A percentile compares a stretch with the other conserved stretches of the same genome.
Conservation (phyloP, 176 grass and related monocot genomes). For the Oryza punctata region DNA sequence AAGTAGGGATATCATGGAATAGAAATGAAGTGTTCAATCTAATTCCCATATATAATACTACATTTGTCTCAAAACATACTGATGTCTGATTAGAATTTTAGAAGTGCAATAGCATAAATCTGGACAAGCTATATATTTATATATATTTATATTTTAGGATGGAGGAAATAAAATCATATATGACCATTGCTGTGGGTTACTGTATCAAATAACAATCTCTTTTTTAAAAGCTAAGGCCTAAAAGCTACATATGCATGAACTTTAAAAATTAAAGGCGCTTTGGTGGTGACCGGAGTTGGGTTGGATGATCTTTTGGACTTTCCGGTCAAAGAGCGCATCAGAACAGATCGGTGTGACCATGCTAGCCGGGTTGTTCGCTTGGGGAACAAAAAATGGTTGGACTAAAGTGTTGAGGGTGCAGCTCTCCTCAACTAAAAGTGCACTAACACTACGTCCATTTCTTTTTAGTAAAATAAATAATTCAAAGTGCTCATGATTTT, state of each 20-base stretch:
- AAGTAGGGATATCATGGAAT: neutral
- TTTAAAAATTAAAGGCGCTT: conserved; percentile 10
- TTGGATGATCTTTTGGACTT: conserved; percentile 24
- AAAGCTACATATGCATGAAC: conserved; percentile 29
- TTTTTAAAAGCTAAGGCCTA: neutral
- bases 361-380: conserved; percentile 12
- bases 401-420: conserved; percentile 18
- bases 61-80: too few relatives aligned
- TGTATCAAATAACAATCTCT: neutral
- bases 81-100: too few relatives aligned
- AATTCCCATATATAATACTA: too few relatives aligned
- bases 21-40: too few relatives aligned
- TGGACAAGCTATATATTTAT: too few relatives aligned
- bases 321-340: conserved; percentile 39
- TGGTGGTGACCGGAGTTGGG: conserved; percentile 25
- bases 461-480: neutral
- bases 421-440: conserved; percentile 44
- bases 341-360: conserved; percentile 25
- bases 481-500: conserved; percentile 9
- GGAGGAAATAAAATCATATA: neutral
- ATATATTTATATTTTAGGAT: too few relatives aligned
- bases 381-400: conserved; percentile 40
- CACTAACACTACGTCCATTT: conserved; percentile 26
- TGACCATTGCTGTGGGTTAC: neutral
- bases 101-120: too few relatives aligned